Base-by-base conservation (phyloP, 2,329 filamentous ascomycete species). In the Neonectria sp. region DNA sequence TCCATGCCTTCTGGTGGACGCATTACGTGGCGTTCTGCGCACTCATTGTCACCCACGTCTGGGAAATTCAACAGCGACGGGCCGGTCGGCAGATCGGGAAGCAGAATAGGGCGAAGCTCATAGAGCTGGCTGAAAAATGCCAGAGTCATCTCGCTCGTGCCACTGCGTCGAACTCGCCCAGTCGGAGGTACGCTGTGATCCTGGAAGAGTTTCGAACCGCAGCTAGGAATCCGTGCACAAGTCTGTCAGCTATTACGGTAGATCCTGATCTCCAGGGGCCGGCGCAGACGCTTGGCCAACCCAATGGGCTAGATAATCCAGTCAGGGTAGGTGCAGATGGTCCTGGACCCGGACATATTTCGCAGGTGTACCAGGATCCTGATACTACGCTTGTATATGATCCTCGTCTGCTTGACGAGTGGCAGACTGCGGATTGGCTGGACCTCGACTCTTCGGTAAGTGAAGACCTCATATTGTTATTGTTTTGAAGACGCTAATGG, bases 21-120 rank as follows among this genome's bases (percentile, higher is more conserved):
- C 84, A 86, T 60, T 88, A 88, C 70, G 85, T 87, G 8, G 83
- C 85, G 0, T 88, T 89, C 67, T 88, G 85, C 69, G 86, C 86
- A 0, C 79, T 89, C 0, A 84, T 85, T 0, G 84, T 88, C 7
- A 78, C 87, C 0, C 89, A 89, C 67, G 83, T 89, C 6, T 87
- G 85, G 79, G 80, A 86, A 60, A 75, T 78, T 3, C 75, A 77
- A 46, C 75, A 75, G 58, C 69, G 61, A 8, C 60, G 71, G 12
- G 71, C 55, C 21, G 69, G 59, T 25, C 68, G 58, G 24, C 46
- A n/a, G 3, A 60, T 59, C 2, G 68, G 67, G 15, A 49, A 55
- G 6, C 61, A 69, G 8, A 58, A 76, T 3, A 57, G 70, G 4
- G 59, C 55, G 11, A 59, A 67, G 17, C 52, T 78, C 1, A 65